Evolutionary conservation across 495 filamentous ascomycete genomes (phyloP).

Genomic region (Hypoxylon fragiforme): DNA sequence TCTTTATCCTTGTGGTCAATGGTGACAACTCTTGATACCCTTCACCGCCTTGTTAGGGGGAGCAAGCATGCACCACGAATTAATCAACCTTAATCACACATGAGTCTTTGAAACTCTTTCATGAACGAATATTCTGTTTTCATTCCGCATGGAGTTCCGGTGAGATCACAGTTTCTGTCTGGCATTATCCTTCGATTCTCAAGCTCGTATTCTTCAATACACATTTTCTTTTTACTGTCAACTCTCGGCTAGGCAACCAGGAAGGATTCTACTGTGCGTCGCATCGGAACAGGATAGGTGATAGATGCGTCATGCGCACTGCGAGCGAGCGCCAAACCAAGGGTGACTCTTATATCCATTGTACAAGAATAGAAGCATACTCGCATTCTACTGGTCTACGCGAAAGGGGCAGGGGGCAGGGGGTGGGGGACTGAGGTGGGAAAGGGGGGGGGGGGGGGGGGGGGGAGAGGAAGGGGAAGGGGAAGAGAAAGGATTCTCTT

Average conservation of each 20-base stretch:
- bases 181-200: conserved; percentile 28
- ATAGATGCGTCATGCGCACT: conserved; percentile 38
- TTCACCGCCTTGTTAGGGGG: neutral
- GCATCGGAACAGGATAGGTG: conserved; percentile 37
- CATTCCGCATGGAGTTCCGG: conserved; percentile 31
- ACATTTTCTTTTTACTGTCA: conserved; percentile 30
- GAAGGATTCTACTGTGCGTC: conserved; percentile 36
- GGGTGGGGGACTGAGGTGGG: conserved; percentile 16
- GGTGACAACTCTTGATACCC: conserved; percentile 15
- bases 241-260: conserved; percentile 28
- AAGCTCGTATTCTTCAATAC: conserved; percentile 22
- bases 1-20: conserved; percentile 9
- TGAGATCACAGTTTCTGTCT: conserved; percentile 22
- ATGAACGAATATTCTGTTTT: conserved; percentile 12
- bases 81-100: neutral
- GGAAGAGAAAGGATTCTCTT: neutral
- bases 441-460: neutral
- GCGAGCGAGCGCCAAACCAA: conserved; percentile 29
- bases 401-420: conserved; percentile 18
- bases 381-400: conserved; percentile 29
- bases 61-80: neutral
- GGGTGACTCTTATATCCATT: conserved; percentile 27
- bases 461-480: conserved; percentile 9
- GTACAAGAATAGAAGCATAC: conserved; percentile 34
- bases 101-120: conserved; percentile 10